A percentile compares a stretch with the other conserved stretches of the same genome.
These are phyloP conservation scores for Alternaria longipes DNA, from an alignment of 2,329 filamentous ascomycete genomes.

Conservation along the genomic window DNA sequence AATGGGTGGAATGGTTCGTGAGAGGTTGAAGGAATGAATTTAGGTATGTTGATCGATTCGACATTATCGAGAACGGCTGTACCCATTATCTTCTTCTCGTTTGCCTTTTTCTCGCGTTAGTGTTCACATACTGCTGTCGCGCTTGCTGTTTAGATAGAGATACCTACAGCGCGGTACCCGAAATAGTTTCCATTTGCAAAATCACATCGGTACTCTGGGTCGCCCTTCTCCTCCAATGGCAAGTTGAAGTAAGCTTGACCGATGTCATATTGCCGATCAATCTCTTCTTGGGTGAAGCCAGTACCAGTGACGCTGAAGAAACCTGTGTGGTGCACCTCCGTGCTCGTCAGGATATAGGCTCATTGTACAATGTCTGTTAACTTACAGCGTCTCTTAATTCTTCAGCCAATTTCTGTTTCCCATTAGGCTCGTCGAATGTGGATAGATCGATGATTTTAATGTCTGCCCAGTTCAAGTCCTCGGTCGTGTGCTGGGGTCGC, in stretches of 20 bases:
- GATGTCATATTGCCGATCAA: constrained; percentile 46
- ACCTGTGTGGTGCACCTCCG: constrained; percentile 39
- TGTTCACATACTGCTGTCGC: background rate
- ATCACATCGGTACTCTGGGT: constrained; percentile 41
- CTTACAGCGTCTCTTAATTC: constrained; percentile 64
- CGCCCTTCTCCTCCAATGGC: constrained; percentile 39
- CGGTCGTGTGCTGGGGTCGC: constrained; percentile 34
- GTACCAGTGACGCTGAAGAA: constrained; percentile 46
- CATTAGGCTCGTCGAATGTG: constrained; percentile 63
- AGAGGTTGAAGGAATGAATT: constrained; percentile 38
- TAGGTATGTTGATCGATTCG: constrained; percentile 45
- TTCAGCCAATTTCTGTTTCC: constrained; percentile 63
- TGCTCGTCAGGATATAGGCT: constrained; percentile 2
- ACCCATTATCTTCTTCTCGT: constrained; percentile 45
- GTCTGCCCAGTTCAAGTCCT: constrained; percentile 40
- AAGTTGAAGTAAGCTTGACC: constrained; percentile 45
- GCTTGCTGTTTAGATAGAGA: background rate
- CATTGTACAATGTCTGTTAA: background rate
- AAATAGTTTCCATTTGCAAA: constrained; percentile 44
- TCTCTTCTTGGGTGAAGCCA: constrained; percentile 41
- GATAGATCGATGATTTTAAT: constrained; percentile 54
- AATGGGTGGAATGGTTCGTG: constrained; percentile 40
- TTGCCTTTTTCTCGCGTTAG: constrained; percentile 21
- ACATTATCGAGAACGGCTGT: constrained; percentile 46
- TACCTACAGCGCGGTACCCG: constrained; percentile 38